Base-by-base conservation (phyloP, 208 protist genomes). In the Acanthamoeba healyi region DNA sequence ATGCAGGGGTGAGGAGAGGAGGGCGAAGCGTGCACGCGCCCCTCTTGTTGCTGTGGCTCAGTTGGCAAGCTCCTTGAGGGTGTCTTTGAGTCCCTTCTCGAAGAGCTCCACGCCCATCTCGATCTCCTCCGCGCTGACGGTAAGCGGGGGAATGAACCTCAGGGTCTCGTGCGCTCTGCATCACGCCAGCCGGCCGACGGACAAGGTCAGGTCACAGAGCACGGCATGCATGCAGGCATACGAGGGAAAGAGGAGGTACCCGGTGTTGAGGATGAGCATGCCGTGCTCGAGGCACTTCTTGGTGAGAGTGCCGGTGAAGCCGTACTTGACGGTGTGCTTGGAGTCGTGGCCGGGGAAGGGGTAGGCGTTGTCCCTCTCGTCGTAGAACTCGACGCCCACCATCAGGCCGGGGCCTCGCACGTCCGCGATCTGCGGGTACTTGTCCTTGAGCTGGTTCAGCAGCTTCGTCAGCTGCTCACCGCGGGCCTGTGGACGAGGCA, bases 61-160 rank as follows among this genome's bases (percentile, higher is more conserved):
- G 70, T 79, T 79, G 36, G 70, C 70, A 32, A 32, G 26, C 10
- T 79, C 77, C 77, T 86, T 86, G 90, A 94, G 46, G 49, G 77
- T 87, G 14, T 87, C 77, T 42, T 70, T 56, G 32, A 96, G 67
- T 17, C 92, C 94, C 46, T 72, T 56, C 72, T 95, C 94, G 58
- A 96, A 94, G 34, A 87, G 40, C 26, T 70, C 82, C 40, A 96
- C 40, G 61, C 72, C 95, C 61, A 82, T 14, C 29, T 84, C 81
- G 46, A 95, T 79, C 65, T 96, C 95, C 49, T 89, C 67, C 17
- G 38, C 81, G 70, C 36, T 94, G 22, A 95, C 87, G 19, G n/a
- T 95, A 29, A 96, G 91, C 36, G 95, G 94, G 22, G 95, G 95
- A 49, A 96, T 95, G 65, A 96, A 95, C 40, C 95, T 94, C 36